Conservation (phyloP, 1,139 yeast genomes). For the Pichia sp. region DNA sequence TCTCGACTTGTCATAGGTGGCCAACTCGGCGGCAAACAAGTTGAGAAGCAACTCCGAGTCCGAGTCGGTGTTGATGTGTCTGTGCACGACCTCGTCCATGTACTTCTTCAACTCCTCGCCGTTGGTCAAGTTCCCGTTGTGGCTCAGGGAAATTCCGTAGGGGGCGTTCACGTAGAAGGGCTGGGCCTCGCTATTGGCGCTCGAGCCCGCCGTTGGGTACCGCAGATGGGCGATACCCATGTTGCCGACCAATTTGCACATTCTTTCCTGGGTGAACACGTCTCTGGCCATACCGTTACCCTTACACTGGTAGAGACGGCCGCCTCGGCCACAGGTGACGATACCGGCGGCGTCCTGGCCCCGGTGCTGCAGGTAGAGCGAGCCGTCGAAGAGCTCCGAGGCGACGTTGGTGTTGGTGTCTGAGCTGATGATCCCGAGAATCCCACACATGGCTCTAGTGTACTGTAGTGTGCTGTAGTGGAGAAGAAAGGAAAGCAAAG, state of each 20-base stretch:
- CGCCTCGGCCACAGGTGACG: conserved; percentile 90
- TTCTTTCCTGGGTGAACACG: conserved; percentile 81
- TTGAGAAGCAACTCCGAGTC: conserved; percentile 89
- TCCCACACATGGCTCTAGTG: conserved; percentile 75
- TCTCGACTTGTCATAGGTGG: conserved; percentile 86
- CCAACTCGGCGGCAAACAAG: conserved; percentile 87
- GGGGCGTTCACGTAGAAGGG: conserved; percentile 98
- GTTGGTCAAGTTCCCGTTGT: conserved; percentile 93
- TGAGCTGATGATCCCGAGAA: conserved; percentile 80
- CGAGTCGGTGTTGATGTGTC: conserved; percentile 95
- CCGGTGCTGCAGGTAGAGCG: conserved; percentile 90
- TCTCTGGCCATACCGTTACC: conserved; percentile 99
- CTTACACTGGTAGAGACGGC: conserved; percentile 92
- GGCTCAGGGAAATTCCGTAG: conserved; percentile 84
- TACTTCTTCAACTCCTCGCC: conserved; percentile 70
- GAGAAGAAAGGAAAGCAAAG: neutral
- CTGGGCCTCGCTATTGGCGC: conserved; percentile 96
- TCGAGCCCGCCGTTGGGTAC: conserved; percentile 98
- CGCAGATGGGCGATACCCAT: conserved; percentile 95
- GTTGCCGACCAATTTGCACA: conserved; percentile 78
- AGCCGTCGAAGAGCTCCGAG: conserved; percentile 87
- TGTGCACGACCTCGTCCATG: conserved; percentile 89
- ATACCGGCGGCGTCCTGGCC: conserved; percentile 99
- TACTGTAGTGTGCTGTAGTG: neutral
- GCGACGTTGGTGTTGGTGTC: conserved; percentile 73